phyloP scores from a whole-genome alignment of 2,329 filamentous ascomycete species.

The Fusarium citri region DNA sequence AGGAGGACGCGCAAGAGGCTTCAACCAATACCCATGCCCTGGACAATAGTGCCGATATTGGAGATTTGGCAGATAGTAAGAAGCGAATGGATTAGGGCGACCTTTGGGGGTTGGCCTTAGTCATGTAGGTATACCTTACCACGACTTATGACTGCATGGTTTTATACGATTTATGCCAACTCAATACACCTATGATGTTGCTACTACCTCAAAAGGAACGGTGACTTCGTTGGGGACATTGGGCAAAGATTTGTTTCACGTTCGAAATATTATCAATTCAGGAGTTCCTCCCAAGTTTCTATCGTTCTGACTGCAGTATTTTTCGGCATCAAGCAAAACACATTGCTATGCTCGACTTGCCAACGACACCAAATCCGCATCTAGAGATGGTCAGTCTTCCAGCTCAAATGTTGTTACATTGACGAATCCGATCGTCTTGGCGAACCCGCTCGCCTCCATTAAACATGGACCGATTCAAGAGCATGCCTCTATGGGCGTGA shows the following conservation, averaged over 20 bases:
- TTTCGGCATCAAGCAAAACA: background rate
- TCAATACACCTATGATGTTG: background rate
- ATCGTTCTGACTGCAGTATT: background rate
- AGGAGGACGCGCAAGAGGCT: conserved; percentile 56
- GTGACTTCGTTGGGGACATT: conserved; percentile 1
- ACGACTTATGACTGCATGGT: conserved; percentile 20
- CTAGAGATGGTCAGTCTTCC: background rate
- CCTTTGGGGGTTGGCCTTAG: background rate
- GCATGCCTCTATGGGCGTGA: background rate
- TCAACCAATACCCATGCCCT: conserved; percentile 23
- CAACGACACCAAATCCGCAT: background rate
- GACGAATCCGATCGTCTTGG: background rate
- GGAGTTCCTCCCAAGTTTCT: background rate
- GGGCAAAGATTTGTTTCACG: background rate
- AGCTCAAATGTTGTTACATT: background rate
- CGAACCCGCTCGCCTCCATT: background rate
- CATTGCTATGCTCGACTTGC: background rate
- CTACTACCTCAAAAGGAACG: conserved; percentile 1
- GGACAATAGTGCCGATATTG: conserved; percentile 41
- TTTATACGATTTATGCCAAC: conserved; percentile 22
- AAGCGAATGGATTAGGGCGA: conserved; percentile 49
- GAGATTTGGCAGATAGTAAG: conserved; percentile 49
- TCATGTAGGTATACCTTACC: background rate
- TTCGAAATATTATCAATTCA: conserved; percentile 1
- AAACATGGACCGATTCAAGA: background rate